Conservation (phyloP, 1,139 yeast species). For the Pichia sp. region DNA sequence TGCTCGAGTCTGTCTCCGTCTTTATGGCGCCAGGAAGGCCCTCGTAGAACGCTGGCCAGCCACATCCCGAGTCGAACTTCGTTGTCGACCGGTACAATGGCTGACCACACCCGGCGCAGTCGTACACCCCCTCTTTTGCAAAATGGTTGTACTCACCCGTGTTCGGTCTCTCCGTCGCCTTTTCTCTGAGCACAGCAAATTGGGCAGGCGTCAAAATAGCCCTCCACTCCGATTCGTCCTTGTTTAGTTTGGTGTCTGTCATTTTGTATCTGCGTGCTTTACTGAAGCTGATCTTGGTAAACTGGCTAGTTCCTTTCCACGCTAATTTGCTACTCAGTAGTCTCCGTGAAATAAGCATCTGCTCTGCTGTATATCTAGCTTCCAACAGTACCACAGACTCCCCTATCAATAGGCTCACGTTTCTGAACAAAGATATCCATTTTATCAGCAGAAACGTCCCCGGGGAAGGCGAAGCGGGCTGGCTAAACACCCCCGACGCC, state of each 20-base stretch:
- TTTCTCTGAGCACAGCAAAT: conserved; percentile 69
- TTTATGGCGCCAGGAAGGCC: conserved; percentile 79
- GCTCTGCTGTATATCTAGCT: too few species aligned
- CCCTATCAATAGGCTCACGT: too few species aligned
- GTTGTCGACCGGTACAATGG: conserved; percentile 77
- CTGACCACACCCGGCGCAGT: conserved; percentile 79
- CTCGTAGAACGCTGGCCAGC: conserved; percentile 97
- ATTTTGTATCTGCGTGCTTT: not conserved
- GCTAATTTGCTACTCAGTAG: not conserved
- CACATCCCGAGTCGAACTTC: conserved; percentile 88
- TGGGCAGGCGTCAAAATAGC: conserved; percentile 76
- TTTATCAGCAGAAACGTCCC: too few species aligned
- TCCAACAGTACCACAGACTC: too few species aligned
- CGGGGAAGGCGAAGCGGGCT: too few species aligned
- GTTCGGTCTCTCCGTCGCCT: conserved; percentile 80
- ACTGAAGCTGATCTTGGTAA: not conserved
- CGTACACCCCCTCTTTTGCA: conserved; percentile 57
- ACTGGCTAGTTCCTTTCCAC: not conserved
- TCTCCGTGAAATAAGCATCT: not conserved
- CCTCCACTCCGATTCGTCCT: conserved; percentile 64
- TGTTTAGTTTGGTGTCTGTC: not conserved
- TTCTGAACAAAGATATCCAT: too few species aligned
- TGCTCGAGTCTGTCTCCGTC: conserved; percentile 53
- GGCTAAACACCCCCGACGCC: too few species aligned
- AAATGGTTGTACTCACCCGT: conserved; percentile 63